Evolutionary conservation across 1,284 basidiomycete genomes (phyloP), one percentile per base, ranked within the genome.

Genomic region (Cerioporus squamosus): DNA sequence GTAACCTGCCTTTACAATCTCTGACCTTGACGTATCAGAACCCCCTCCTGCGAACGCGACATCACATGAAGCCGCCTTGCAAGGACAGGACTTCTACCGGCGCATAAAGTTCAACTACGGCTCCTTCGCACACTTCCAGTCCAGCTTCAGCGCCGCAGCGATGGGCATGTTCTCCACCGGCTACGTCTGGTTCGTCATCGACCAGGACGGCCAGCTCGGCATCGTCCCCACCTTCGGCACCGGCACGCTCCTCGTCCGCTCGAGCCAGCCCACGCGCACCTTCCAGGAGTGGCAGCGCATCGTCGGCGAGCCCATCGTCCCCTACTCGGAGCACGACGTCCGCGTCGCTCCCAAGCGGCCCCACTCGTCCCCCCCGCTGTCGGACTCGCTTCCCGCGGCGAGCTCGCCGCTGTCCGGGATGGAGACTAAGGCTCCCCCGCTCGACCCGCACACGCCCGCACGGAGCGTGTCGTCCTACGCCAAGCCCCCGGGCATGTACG

Each of bases 201-300:
- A 96, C 77, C 70, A 76, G 22, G 70, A 75, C 5, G 86, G 85
- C 14, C 79, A 80, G 56, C 81, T 93, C 36, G 93, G 85, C 22
- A 81, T 95, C 59, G 75, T 93, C 39, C 89, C 92, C 17, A 97
- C 97, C 0, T 95, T 94, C 70, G 96, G 93, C 6, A 82, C 94
- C 0, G 95, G 95, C 12, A 97, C 96, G 0, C 80, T 98, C 18
- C 87, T 99, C 66, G 84, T 97, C 61, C 81, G 86, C 44, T 87
- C 87, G 31, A 76, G 81, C 44, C 39, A 55, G 42, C 44, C 58
- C 54, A 38, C 60, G 44, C 48, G 45, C 36, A 48, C 62, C 17
- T 43, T 59, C 47, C 31, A 51, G 43, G 63, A 62, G 47, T 64
- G 58, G 58, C 63, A 63, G 36, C 42, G 43, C 42, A 15, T 59